Base-by-base conservation (phyloP, 139 green algal species). In the Asterochloris erici region DNA sequence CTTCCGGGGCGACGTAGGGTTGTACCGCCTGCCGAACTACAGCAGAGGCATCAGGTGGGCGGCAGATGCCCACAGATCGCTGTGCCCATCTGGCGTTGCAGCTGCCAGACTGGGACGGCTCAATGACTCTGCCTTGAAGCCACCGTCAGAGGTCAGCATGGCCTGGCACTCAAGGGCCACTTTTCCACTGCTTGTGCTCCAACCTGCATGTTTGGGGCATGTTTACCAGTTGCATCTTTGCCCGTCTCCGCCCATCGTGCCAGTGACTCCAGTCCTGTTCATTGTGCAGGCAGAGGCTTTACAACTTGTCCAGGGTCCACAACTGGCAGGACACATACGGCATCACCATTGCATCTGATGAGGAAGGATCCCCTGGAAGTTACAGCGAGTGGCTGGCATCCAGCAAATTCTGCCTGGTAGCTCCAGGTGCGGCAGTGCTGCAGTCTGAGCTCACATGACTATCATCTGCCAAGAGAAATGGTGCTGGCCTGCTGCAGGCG, bases 41-140 rank as follows among this genome's bases (percentile, higher is more conserved):
- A 89, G 84, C 75, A 66, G 83, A 19, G 87, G 88, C 28, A 29
- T 90, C n/a, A 84, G 88, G 28, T 86, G 90, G 84, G 16, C 54
- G 23, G 54, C 38, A 54, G 38, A 54, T 54, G 38, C 38, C 38
- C 38, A 54, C 38, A 54, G 6, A 6, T 2, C 6, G 38, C 38
- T 54, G 6, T 6, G 38, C 38, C 38, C 6, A 6, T 54, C 4
- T 54, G 38, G 38, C 38, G 6, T 54, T 54, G 38, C 38, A 54
- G 38, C 38, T 54, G 38, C 38, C 38, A 54, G 38, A 54, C 38
- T 2, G 38, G 6, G 38, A 54, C 38, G n/a, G n/a, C n/a, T n/a
- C n/a, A n/a, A n/a, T n/a, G n/a, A n/a, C n/a, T n/a, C n/a, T n/a
- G n/a, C n/a, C n/a, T n/a, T n/a, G n/a, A n/a, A n/a, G n/a, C n/a